Percentiles rank a stretch among this genome's conserved stretches.
phyloP scores from a whole-genome alignment of 306 rosid species.

The Spatholobus suberectus region DNA sequence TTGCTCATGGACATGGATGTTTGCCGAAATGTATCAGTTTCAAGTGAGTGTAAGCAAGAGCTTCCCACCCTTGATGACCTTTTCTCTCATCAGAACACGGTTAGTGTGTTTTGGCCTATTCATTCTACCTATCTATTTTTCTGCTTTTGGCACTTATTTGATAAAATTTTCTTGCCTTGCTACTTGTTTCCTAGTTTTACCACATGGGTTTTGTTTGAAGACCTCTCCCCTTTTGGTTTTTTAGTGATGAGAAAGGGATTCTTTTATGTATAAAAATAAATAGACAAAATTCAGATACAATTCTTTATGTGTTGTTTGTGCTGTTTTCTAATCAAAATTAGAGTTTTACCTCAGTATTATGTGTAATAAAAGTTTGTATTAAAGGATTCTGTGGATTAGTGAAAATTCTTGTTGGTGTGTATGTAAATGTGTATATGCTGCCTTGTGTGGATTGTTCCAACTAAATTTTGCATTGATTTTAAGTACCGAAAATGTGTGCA shows the following conservation, averaged over 20 bases:
- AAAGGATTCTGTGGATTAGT: too few relatives aligned
- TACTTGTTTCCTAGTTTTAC: neutral
- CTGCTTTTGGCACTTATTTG: neutral
- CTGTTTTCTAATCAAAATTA: neutral
- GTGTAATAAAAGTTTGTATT: too few relatives aligned
- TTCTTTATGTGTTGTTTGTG: neutral
- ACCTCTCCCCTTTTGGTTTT: neutral
- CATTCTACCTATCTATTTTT: neutral
- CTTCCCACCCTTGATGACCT: constrained; percentile 44
- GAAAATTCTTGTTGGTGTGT: neutral
- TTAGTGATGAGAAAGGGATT: neutral
- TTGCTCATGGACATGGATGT: constrained; percentile 38
- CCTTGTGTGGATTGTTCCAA: constrained; percentile 11
- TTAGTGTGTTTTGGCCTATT: neutral
- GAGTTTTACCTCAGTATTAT: too few relatives aligned
- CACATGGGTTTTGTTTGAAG: constrained; percentile 1
- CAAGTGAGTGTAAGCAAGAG: constrained; percentile 42
- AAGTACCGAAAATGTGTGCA: constrained; percentile 25
- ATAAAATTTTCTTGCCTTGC: neutral
- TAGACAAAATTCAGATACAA: neutral
- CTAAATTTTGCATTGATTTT: constrained; percentile 10
- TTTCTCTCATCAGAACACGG: constrained; percentile 50
- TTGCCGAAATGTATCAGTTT: constrained; percentile 49
- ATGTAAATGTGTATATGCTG: neutral
- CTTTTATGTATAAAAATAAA: neutral